Base-by-base conservation (phyloP, 768 basidiomycete species). In the Kwoniella europaea region DNA sequence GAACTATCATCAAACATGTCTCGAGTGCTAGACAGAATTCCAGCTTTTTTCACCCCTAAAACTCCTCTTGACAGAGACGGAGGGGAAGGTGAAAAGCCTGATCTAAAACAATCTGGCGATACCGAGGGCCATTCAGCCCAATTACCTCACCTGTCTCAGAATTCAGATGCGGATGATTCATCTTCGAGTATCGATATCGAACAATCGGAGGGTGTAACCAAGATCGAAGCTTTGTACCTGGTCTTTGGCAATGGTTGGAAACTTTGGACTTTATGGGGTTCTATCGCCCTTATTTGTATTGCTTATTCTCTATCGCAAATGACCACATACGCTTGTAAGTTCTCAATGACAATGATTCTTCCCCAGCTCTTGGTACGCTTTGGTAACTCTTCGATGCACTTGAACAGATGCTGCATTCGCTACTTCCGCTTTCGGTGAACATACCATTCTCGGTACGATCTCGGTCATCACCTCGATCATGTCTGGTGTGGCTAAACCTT, bases 381-480 rank as follows among this genome's bases (percentile, higher is more conserved):
- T 46, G 13, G 24, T n/a, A 35, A 18, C 61, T 7, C 3, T 44
- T 10, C n/a, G 10, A 10, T n/a, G 41, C 10, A 27, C 20, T 22
- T 10, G 35, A 35, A 35, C 22, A 73, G 61, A 63, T 29, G 55
- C 46, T 4, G 50, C 27, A 41, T 83, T 77, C 54, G 82, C 83
- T 13, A 82, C 82, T 0, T 80, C 78, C 6, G 56, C 68, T 18
- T 83, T 80, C 71, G 67, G 71, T n/a, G 62, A 71, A 53, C 82
- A 84, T 69, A 75, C 81, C 22, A 50, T 74, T 10, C 73, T 84
- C n/a, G 76, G 77, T 2, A 79, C 81, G 4, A 79, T 83, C 35
- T 64, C 59, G 18, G 76, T 83, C 61, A 79, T 82, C 43, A 82
- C 74, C 6, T 42, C 57, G 15, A 75, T 84, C 57, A 78, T 83